Evolutionary conservation across 192 early-diverging fungal species (phyloP).

Genomic region (Coemansia asiatica): DNA sequence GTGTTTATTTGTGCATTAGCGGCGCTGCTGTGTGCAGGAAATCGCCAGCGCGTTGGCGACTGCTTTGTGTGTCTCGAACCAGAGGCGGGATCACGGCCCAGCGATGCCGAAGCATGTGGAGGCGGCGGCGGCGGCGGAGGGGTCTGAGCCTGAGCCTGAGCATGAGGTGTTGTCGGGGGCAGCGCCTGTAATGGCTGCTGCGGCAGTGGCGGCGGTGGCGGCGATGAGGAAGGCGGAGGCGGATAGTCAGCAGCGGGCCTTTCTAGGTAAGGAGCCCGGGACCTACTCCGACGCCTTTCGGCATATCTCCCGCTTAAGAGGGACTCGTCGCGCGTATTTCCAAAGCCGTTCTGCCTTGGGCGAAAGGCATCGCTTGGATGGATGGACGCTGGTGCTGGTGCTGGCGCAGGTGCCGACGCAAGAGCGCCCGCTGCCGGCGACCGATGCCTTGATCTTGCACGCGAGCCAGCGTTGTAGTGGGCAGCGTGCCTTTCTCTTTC

Average conservation of each 20-base stretch:
- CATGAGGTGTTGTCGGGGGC: too few relatives aligned
- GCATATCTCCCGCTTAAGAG: constrained; percentile 1
- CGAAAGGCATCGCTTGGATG: background rate
- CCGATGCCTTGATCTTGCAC: background rate
- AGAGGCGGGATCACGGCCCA: too few relatives aligned
- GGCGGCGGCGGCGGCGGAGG: too few relatives aligned
- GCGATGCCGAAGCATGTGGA: too few relatives aligned
- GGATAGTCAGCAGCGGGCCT: background rate
- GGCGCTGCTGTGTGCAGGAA: background rate
- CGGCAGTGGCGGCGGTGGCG: background rate
- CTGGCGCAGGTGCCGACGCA: too few relatives aligned
- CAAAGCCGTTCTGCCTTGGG: constrained; percentile 9
- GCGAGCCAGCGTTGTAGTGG: background rate
- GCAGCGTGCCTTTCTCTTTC: too few relatives aligned
- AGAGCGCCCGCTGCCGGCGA: background rate
- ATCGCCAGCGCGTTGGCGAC: background rate
- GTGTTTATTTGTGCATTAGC: background rate
- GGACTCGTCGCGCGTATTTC: constrained; percentile 12
- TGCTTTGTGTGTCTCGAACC: background rate
- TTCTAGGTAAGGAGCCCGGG: background rate
- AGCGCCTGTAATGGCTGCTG: background rate
- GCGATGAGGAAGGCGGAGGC: constrained; percentile 7
- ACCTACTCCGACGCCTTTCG: constrained; percentile 6
- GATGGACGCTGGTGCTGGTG: background rate
- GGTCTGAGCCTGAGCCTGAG: too few relatives aligned